phyloP scores from a whole-genome alignment of 148 eudicot genomes.

The Camellia japonica region DNA sequence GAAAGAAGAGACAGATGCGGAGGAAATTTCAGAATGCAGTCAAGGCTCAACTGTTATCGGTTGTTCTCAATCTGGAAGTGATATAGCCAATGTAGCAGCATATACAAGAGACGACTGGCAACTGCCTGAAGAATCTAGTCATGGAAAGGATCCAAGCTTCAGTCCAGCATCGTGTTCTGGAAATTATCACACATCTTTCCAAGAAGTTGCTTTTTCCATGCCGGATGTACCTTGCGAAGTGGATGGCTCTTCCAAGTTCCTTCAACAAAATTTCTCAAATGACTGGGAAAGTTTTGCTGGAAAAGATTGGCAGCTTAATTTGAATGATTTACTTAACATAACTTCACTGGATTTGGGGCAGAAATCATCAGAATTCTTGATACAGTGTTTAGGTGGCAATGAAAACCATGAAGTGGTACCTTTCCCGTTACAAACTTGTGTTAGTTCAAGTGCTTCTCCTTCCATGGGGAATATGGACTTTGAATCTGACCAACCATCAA shows the following conservation, averaged over 20 bases:
- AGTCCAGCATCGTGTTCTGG: conserved; percentile 44
- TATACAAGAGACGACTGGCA: conserved; percentile 42
- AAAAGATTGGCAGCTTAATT: conserved; percentile 38
- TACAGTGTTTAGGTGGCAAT: conserved; percentile 28
- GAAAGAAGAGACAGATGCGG: conserved; percentile 55
- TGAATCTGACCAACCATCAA: conserved; percentile 38
- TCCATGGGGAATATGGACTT: conserved; percentile 23
- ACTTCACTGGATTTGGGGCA: conserved; percentile 40
- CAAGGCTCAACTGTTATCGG: conserved; percentile 54
- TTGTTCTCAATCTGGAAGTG: conserved; percentile 55
- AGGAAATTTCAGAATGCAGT: conserved; percentile 74
- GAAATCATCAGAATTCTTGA: conserved; percentile 45
- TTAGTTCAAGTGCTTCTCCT: conserved; percentile 22
- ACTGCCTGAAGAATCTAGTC: conserved; percentile 43
- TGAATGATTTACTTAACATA: conserved; percentile 40
- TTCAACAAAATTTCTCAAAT: conserved; percentile 37
- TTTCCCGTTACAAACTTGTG: conserved; percentile 30
- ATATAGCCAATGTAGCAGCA: conserved; percentile 36
- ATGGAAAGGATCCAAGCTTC: conserved; percentile 33
- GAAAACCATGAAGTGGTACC: conserved; percentile 30
- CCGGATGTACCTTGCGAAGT: conserved; percentile 54
- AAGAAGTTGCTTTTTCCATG: conserved; percentile 42
- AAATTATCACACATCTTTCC: conserved; percentile 35
- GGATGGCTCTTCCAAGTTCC: conserved; percentile 33
- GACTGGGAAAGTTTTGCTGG: conserved; percentile 36